Evolutionary conservation across 1,139 yeast genomes (phyloP).

Genomic region (Scheffersomyces lignicola): DNA sequence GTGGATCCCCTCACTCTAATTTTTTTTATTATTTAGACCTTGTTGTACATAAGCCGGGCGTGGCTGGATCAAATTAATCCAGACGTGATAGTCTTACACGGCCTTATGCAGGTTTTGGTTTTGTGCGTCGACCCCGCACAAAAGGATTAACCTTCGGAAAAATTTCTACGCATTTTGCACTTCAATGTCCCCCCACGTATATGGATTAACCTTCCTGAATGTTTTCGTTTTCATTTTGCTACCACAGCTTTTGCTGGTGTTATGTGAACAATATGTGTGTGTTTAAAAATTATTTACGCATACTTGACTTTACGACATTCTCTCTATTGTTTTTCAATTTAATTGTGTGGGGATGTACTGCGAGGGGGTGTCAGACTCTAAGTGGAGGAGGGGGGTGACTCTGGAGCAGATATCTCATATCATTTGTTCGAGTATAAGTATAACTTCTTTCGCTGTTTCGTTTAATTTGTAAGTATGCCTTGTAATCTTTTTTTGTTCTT

Average conservation of each 20-base stretch:
- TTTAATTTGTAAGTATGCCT: neutral
- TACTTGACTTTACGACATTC: constrained; percentile 3
- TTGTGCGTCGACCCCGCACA: constrained; percentile 2
- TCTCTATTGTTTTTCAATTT: neutral
- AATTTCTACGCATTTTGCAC: neutral
- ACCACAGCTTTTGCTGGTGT: too few species aligned
- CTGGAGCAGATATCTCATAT: neutral
- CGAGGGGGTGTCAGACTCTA: constrained; percentile 2
- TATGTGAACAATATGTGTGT: neutral
- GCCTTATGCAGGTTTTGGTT: too few species aligned
- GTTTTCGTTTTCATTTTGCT: neutral
- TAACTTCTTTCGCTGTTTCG: neutral
- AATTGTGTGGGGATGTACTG: constrained; percentile 3
- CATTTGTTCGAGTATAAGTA: neutral
- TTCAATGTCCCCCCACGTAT: constrained; percentile 1
- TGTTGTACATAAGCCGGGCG: constrained; percentile 1
- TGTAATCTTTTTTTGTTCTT: neutral
- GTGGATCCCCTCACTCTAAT: constrained; percentile 1
- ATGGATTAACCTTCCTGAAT: constrained; percentile 3
- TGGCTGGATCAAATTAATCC: constrained; percentile 3
- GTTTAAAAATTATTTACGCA: constrained; percentile 1
- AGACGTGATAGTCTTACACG: too few species aligned
- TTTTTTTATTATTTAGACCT: neutral
- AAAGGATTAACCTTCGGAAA: constrained; percentile 3
- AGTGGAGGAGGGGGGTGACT: constrained; percentile 1